Percentiles rank a stretch among this genome's conserved stretches.
Evolutionary conservation across 768 basidiomycete species (phyloP).

Genomic region (Gelatoporia subvermispora): DNA sequence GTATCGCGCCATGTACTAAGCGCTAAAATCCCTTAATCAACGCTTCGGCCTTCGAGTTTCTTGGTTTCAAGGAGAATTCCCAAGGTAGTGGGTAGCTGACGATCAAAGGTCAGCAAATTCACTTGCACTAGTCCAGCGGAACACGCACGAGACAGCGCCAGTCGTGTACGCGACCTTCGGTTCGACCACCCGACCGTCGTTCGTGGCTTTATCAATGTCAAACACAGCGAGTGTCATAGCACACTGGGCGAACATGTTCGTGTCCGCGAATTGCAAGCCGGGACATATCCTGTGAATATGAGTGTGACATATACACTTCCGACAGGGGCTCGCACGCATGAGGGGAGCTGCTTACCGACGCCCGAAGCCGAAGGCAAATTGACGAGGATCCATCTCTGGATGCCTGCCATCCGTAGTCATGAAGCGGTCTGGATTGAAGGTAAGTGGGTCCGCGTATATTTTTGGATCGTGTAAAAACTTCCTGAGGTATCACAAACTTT

Average conservation of each 20-base stretch:
- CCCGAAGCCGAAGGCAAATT: slow-evolving; percentile 32
- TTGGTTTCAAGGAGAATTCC: too few relatives aligned
- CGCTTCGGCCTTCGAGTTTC: too few relatives aligned
- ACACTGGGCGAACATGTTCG: slow-evolving; percentile 31
- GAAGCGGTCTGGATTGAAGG: slow-evolving; percentile 26
- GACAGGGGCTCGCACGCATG: background rate
- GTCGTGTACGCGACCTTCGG: slow-evolving; percentile 15
- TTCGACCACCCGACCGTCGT: slow-evolving; percentile 22
- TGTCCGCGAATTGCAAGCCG: slow-evolving; percentile 39
- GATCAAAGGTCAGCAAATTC: too few relatives aligned
- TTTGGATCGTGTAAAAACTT: slow-evolving; percentile 21
- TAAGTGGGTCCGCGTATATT: slow-evolving; percentile 16
- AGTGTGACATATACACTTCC: background rate
- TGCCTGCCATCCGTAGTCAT: slow-evolving; percentile 2
- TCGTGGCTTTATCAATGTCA: slow-evolving; percentile 23
- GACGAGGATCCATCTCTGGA: slow-evolving; percentile 24
- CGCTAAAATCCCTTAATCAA: too few relatives aligned
- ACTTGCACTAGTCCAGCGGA: background rate
- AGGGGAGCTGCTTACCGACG: slow-evolving; percentile 15
- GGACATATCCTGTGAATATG: slow-evolving; percentile 15
- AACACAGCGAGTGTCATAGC: slow-evolving; percentile 33
- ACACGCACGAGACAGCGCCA: slow-evolving; percentile 19
- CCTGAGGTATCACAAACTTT: slow-evolving; percentile 13
- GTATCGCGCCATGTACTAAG: too few relatives aligned
- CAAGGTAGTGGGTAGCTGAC: too few relatives aligned